Evolutionary conservation across 345 rosid species (phyloP).

Genomic region (Tarenaya hassleriana): DNA sequence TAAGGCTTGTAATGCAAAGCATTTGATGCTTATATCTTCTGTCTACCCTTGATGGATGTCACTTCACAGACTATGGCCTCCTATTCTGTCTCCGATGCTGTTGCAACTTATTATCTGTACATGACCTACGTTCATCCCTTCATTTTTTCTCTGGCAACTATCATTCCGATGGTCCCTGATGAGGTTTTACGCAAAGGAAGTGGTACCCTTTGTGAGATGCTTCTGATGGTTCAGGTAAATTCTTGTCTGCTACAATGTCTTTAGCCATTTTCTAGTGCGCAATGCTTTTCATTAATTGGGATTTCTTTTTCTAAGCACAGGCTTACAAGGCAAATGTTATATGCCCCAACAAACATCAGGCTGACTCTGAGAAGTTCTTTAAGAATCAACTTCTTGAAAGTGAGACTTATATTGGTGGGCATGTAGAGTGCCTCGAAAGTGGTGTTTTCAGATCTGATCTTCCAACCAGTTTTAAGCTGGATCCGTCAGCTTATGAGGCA

Average conservation of each 20-base stretch:
- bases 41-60: conserved; percentile 21
- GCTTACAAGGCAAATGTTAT: conserved; percentile 89
- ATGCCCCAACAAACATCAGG: conserved; percentile 95
- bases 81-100: conserved; percentile 98
- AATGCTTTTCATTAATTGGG: conserved; percentile 21
- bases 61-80: conserved; percentile 93
- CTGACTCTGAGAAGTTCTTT: conserved; percentile 81
- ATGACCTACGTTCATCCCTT: conserved; percentile 98
- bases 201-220: conserved; percentile 99
- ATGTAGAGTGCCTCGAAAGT: conserved; percentile 98
- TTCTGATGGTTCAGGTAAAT: conserved; percentile 93
- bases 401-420: conserved; percentile 97
- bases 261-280: conserved; percentile 14
- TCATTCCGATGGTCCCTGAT: conserved; percentile 97
- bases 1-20: conserved; percentile 15
- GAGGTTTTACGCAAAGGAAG: conserved; percentile 99
- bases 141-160: conserved; percentile 93
- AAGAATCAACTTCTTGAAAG: conserved; percentile 84
- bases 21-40: conserved; percentile 19
- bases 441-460: conserved; percentile 98
- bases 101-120: conserved; percentile 86
- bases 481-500: conserved; percentile 70
- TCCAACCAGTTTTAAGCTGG: conserved; percentile 87
- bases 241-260: conserved; percentile 19
- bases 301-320: conserved; percentile 33